Percentiles rank a stretch among this genome's conserved stretches.
Evolutionary conservation across 176 grass and related monocot species (phyloP).

Genomic region (Avena sativa): DNA sequence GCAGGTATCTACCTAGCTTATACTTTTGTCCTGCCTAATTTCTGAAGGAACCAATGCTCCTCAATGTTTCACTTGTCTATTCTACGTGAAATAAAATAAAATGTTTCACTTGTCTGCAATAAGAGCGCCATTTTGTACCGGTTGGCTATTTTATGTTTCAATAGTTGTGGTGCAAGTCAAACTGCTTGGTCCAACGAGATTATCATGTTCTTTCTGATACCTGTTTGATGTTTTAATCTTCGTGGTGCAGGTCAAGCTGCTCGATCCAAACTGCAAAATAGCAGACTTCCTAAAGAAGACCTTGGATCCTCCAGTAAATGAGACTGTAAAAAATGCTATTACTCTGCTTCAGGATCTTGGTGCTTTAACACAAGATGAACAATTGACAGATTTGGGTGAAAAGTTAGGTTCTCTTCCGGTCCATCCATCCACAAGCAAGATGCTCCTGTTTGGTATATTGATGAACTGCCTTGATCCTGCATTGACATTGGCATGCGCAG

Average conservation of each 20-base stretch:
- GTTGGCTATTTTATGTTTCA: slow-evolving; percentile 29
- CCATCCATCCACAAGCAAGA: slow-evolving; percentile 95
- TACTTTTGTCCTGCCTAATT: slow-evolving; percentile 30
- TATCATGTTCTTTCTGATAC: slow-evolving; percentile 30
- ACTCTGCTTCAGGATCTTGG: slow-evolving; percentile 83
- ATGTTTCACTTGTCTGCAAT: slow-evolving; percentile 1
- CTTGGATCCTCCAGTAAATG: slow-evolving; percentile 78
- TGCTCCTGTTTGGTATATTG: slow-evolving; percentile 94
- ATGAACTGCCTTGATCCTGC: slow-evolving; percentile 97
- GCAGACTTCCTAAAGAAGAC: slow-evolving; percentile 86
- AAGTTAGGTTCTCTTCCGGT: slow-evolving; percentile 87
- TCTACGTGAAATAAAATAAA: neutral
- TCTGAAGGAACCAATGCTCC: slow-evolving; percentile 17
- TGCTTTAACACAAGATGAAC: slow-evolving; percentile 83
- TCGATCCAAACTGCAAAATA: slow-evolving; percentile 77
- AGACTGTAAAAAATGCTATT: slow-evolving; percentile 87
- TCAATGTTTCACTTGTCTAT: slow-evolving; percentile 17
- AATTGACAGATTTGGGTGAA: slow-evolving; percentile 79
- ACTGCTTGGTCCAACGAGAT: slow-evolving; percentile 58
- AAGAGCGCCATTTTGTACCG: neutral
- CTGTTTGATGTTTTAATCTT: slow-evolving; percentile 40
- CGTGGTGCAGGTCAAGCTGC: slow-evolving; percentile 76
- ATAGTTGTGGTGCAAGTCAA: slow-evolving; percentile 65
- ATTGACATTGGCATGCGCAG: slow-evolving; percentile 86
- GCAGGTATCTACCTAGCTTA: slow-evolving; percentile 60